phyloP scores from a whole-genome alignment of 2,329 filamentous ascomycete genomes.

The Phialophora verrucosa region DNA sequence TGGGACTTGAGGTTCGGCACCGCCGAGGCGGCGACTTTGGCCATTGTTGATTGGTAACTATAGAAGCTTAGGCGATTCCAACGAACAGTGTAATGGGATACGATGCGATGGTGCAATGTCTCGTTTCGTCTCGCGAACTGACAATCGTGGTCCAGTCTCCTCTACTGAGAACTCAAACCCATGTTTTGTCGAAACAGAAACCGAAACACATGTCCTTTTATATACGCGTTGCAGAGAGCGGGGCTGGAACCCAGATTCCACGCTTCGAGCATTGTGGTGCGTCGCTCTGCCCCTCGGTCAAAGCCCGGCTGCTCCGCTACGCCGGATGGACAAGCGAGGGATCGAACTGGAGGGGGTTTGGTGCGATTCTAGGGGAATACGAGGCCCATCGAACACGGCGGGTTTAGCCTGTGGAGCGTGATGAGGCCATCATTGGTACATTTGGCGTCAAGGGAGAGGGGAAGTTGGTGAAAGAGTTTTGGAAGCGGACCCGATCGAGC shows the following conservation, averaged over 20 bases:
- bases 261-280: not conserved
- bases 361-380: not conserved
- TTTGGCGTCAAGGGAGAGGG: not conserved
- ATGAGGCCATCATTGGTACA: not conserved
- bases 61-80: not conserved
- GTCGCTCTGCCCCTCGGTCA: not conserved
- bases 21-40: slow-evolving; percentile 35
- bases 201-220: not conserved
- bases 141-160: too few species aligned
- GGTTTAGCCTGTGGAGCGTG: not conserved
- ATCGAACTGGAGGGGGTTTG: not conserved
- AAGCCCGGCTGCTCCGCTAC: slow-evolving; percentile 2
- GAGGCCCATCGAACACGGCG: slow-evolving; percentile 29
- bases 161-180: too few species aligned
- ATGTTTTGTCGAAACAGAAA: too few species aligned
- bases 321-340: not conserved
- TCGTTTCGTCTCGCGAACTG: too few species aligned
- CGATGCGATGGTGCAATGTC: too few species aligned
- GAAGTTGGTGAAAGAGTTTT: not conserved
- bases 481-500: not conserved
- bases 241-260: slow-evolving; percentile 5
- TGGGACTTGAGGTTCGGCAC: slow-evolving; percentile 34
- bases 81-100: too few species aligned
- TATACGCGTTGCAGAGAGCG: not conserved
- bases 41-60: slow-evolving; percentile 25